Conservation (phyloP, 305 asterid genomes). For the Rubia occidens region DNA sequence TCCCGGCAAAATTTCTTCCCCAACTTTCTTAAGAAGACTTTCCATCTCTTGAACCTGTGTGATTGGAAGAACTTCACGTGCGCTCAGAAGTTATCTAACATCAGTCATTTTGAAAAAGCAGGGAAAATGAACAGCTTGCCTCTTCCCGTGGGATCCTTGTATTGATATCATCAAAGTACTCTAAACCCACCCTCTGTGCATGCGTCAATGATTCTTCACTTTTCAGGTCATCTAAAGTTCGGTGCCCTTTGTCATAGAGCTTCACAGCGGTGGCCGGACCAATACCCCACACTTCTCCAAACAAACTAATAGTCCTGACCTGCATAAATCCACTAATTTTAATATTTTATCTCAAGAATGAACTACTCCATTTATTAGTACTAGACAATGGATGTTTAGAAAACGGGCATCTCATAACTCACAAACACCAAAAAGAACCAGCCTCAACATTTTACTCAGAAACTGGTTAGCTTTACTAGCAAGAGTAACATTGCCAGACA, state of each 20-base stretch:
- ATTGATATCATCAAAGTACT: slow-evolving; percentile 76
- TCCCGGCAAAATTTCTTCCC: slow-evolving; percentile 76
- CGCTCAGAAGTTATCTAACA: neutral
- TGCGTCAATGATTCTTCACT: slow-evolving; percentile 65
- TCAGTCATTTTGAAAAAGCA: neutral
- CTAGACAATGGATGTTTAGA: neutral
- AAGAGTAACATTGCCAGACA: neutral
- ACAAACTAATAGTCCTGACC: slow-evolving; percentile 77
- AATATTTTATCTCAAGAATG: neutral
- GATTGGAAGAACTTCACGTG: neutral
- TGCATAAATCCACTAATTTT: slow-evolving; percentile 17
- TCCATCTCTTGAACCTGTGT: slow-evolving; percentile 84
- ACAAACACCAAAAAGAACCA: neutral
- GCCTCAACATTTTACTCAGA: neutral
- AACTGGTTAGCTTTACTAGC: neutral
- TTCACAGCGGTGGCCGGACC: slow-evolving; percentile 88
- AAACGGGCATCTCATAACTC: slow-evolving; percentile 1
- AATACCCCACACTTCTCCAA: slow-evolving; percentile 97
- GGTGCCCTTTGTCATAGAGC: slow-evolving; percentile 84
- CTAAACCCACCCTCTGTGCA: slow-evolving; percentile 74
- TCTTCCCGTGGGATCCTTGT: slow-evolving; percentile 81
- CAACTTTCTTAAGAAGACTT: slow-evolving; percentile 53
- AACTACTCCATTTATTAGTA: neutral
- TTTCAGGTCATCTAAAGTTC: slow-evolving; percentile 63
- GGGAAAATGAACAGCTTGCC: slow-evolving; percentile 27